Evolutionary conservation across 257 asterid genomes (phyloP).

Genomic region (Knoxia roxburghii): DNA sequence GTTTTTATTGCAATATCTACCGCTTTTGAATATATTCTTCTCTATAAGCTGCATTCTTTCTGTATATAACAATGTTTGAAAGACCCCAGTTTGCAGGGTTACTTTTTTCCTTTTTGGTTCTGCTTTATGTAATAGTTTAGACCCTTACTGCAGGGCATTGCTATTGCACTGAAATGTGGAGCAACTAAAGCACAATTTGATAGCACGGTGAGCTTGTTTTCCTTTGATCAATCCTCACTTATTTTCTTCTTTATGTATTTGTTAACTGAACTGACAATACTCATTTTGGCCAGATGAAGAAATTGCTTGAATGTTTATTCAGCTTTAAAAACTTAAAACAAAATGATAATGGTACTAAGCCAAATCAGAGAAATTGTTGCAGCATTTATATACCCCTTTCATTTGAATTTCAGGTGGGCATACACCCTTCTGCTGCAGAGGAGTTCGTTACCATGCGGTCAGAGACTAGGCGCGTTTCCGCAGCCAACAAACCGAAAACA

Average conservation of each 20-base stretch:
- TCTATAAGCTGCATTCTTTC: background rate
- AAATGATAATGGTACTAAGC: too few relatives aligned
- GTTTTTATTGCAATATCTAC: background rate
- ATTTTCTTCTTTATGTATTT: background rate
- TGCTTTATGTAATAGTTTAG: background rate
- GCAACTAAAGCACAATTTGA: slow-evolving; percentile 97
- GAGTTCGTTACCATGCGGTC: slow-evolving; percentile 94
- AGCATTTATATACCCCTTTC: slow-evolving; percentile 1
- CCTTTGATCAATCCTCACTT: too few relatives aligned
- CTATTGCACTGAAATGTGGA: slow-evolving; percentile 92
- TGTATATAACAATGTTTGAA: background rate
- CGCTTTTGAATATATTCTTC: background rate
- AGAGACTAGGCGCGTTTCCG: slow-evolving; percentile 49
- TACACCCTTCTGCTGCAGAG: slow-evolving; percentile 98
- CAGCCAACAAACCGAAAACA: slow-evolving; percentile 59
- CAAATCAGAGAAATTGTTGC: too few relatives aligned
- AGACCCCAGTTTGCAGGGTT: background rate
- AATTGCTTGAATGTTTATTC: too few relatives aligned
- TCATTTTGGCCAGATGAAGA: background rate
- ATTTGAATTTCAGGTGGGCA: slow-evolving; percentile 58
- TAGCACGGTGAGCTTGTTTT: slow-evolving; percentile 58
- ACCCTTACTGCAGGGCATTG: slow-evolving; percentile 60
- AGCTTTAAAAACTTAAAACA: too few relatives aligned
- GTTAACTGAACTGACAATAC: background rate
- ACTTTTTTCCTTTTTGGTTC: too few relatives aligned